These are phyloP conservation scores for Salix dunnii DNA, from an alignment of 345 rosid genomes.

Conservation along the genomic window DNA sequence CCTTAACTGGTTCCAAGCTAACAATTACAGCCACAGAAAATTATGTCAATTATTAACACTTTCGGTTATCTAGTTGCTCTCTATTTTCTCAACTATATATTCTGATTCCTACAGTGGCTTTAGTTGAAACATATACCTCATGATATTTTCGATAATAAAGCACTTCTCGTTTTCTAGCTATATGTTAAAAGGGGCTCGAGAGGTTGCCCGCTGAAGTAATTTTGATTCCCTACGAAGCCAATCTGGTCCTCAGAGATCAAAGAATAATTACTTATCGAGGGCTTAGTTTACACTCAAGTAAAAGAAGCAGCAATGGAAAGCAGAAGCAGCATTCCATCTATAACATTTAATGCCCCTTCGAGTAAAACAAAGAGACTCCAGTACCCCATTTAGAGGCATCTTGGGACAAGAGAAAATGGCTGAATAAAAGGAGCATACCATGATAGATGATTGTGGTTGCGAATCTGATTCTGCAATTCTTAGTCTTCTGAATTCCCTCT, in stretches of 20 bases:
- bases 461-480: conserved; percentile 22
- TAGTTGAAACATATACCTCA: not conserved
- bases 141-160: not conserved
- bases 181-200: not conserved
- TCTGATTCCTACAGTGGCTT: conserved; percentile 13
- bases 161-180: conserved; percentile 1
- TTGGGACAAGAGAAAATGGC: conserved; percentile 18
- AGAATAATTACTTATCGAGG: not conserved
- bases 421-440: conserved; percentile 19
- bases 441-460: conserved; percentile 11
- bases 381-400: conserved; percentile 14
- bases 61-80: conserved; percentile 26
- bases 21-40: conserved; percentile 11
- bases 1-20: conserved; percentile 13
- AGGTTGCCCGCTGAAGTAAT: conserved; percentile 7
- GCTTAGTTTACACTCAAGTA: not conserved
- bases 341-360: not conserved
- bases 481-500: not conserved
- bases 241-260: conserved; percentile 20
- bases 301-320: not conserved
- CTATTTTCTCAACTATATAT: conserved; percentile 11
- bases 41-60: conserved; percentile 24
- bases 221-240: conserved; percentile 23
- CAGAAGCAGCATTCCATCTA: conserved; percentile 8
- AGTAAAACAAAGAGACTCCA: conserved; percentile 14